phyloP scores from a whole-genome alignment of 306 rosid species.

The Cicer judaicum region DNA sequence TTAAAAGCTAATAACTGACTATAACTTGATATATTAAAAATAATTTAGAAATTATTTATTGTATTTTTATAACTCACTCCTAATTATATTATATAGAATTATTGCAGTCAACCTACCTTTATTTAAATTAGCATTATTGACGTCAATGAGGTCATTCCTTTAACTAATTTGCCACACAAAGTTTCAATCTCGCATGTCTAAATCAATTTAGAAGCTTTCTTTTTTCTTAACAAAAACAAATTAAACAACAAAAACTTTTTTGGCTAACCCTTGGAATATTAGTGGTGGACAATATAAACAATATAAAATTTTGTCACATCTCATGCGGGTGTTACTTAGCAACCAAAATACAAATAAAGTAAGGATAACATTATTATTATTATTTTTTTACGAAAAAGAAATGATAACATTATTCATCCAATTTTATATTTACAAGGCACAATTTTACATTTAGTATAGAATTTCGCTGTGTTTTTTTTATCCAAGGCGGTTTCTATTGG shows the following conservation, averaged over 20 bases:
- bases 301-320: constrained; percentile 5
- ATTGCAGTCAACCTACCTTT: constrained; percentile 45
- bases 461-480: background rate
- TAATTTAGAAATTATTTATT: too few species aligned
- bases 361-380: background rate
- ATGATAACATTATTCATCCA: background rate
- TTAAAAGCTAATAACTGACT: too few species aligned
- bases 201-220: background rate
- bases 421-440: background rate
- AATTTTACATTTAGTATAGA: background rate
- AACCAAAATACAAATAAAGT: background rate
- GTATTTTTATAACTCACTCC: too few species aligned
- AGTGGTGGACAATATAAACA: background rate
- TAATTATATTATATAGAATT: constrained; percentile 11
- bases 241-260: background rate
- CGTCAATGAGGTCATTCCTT: constrained; percentile 28
- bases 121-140: constrained; percentile 25
- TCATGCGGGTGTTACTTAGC: constrained; percentile 36
- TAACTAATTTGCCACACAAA: constrained; percentile 9
- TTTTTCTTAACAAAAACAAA: constrained; percentile 16
- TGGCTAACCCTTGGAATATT: background rate
- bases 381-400: background rate
- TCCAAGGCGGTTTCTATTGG: constrained; percentile 23
- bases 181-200: background rate
- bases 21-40: too few species aligned